Percentiles rank a stretch among this genome's conserved stretches.
Conservation (phyloP, 2,329 filamentous ascomycete species). For the Alternaria arbusti region DNA sequence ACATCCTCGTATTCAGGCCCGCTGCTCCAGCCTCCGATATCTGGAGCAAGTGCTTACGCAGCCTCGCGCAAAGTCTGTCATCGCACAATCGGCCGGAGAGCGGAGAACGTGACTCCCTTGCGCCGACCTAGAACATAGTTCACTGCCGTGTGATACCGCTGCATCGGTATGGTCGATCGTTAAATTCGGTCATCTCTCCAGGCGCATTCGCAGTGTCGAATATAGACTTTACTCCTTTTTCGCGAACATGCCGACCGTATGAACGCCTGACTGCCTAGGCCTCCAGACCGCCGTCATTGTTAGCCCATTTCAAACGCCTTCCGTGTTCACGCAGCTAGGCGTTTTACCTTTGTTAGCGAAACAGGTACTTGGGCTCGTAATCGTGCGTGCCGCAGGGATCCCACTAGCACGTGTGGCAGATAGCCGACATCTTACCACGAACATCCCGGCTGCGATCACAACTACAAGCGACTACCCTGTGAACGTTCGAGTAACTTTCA, state of each 20-base stretch:
- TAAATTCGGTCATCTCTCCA: not conserved
- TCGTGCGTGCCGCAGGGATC: slow-evolving; percentile 30
- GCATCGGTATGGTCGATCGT: not conserved
- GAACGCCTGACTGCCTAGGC: slow-evolving; percentile 1
- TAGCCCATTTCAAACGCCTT: slow-evolving; percentile 13
- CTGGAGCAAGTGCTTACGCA: slow-evolving; percentile 1
- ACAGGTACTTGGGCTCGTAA: slow-evolving; percentile 22
- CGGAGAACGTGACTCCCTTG: not conserved
- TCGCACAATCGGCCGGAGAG: not conserved
- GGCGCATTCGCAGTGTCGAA: not conserved
- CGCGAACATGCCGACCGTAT: not conserved
- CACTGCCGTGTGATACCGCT: not conserved
- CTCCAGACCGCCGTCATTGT: slow-evolving; percentile 17
- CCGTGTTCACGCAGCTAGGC: slow-evolving; percentile 5
- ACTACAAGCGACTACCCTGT: slow-evolving; percentile 23
- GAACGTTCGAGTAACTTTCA: slow-evolving; percentile 15
- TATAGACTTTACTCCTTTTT: not conserved
- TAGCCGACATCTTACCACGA: slow-evolving; percentile 26
- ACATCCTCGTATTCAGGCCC: slow-evolving; percentile 3
- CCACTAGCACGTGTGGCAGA: slow-evolving; percentile 20
- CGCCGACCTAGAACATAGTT: not conserved
- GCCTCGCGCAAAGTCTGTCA: not conserved
- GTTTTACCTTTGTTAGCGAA: slow-evolving; percentile 27
- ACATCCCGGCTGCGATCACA: slow-evolving; percentile 18
- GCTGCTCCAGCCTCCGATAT: not conserved